Evolutionary conservation across 2,329 filamentous ascomycete species (phyloP).

Genomic region (Fusarium oligoseptatum): DNA sequence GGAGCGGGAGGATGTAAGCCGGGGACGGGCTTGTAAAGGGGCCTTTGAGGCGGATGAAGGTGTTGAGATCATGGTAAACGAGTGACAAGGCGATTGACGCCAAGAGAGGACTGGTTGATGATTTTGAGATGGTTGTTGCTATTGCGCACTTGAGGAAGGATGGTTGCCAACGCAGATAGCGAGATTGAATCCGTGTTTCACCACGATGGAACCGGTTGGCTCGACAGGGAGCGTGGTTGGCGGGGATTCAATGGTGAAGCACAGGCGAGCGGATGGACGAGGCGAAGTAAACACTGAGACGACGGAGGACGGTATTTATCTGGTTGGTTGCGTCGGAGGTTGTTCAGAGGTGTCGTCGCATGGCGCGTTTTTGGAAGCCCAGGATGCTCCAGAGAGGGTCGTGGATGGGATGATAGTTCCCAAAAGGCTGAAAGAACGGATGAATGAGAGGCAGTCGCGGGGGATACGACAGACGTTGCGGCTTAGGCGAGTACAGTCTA

Average conservation of each 20-base stretch:
- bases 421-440: slow-evolving; percentile 5
- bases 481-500: not conserved
- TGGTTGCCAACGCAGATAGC: slow-evolving; percentile 27
- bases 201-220: slow-evolving; percentile 36
- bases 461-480: not conserved
- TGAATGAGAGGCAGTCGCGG: slow-evolving; percentile 29
- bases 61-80: slow-evolving; percentile 37
- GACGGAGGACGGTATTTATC: slow-evolving; percentile 19
- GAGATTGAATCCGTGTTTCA: slow-evolving; percentile 45
- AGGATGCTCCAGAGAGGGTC: slow-evolving; percentile 1
- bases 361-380: slow-evolving; percentile 8
- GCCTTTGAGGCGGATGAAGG: slow-evolving; percentile 11
- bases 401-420: slow-evolving; percentile 5
- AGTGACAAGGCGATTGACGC: slow-evolving; percentile 35
- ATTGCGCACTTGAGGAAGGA: slow-evolving; percentile 16
- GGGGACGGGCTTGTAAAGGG: slow-evolving; percentile 2
- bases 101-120: slow-evolving; percentile 2
- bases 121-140: not conserved
- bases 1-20: slow-evolving; percentile 7
- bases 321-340: slow-evolving; percentile 9
- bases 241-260: slow-evolving; percentile 20
- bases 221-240: slow-evolving; percentile 26
- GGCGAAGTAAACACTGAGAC: not conserved
- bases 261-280: slow-evolving; percentile 17
- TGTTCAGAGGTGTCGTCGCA: slow-evolving; percentile 27